Evolutionary conservation across 177 flowering plant genomes (phyloP).

Genomic region (Tripterygium wilfordii): DNA sequence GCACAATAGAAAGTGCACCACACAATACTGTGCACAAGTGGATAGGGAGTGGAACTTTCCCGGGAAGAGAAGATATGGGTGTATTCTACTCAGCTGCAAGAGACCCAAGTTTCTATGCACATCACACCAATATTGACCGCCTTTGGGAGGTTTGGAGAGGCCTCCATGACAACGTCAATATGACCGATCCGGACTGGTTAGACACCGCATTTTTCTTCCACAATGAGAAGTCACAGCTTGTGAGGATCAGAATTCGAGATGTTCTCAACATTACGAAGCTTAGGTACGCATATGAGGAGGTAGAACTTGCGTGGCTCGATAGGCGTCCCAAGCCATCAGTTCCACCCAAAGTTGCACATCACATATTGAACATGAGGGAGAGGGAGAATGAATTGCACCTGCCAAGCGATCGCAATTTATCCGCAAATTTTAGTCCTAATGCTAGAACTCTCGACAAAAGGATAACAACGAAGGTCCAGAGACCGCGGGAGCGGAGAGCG

Average conservation of each 20-base stretch:
- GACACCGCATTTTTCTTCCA: conserved; percentile 22
- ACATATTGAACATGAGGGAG: not conserved
- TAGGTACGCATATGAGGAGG: conserved; percentile 12
- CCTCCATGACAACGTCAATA: not conserved
- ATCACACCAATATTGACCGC: conserved; percentile 27
- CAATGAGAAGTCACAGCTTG: conserved; percentile 20
- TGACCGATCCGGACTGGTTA: conserved; percentile 20
- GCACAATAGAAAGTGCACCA: conserved; percentile 20
- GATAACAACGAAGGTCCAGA: conserved; percentile 1
- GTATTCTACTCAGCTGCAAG: conserved; percentile 20
- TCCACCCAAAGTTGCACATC: not conserved
- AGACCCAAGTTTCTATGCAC: conserved; percentile 24
- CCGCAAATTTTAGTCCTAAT: no score
- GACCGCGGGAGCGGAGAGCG: conserved; percentile 4
- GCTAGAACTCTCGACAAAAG: conserved; percentile 1
- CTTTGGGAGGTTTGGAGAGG: conserved; percentile 23
- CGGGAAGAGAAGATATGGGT: conserved; percentile 20
- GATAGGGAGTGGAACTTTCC: conserved; percentile 12
- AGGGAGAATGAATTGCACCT: not conserved
- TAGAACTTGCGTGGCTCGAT: conserved; percentile 14
- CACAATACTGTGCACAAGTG: conserved; percentile 19
- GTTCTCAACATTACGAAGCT: conserved; percentile 14
- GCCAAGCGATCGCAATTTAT: not conserved
- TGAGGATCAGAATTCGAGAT: conserved; percentile 11
- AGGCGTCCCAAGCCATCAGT: conserved; percentile 18